Evolutionary conservation across 1,284 basidiomycete genomes (phyloP).

Genomic region (Schizopora paradoxa): DNA sequence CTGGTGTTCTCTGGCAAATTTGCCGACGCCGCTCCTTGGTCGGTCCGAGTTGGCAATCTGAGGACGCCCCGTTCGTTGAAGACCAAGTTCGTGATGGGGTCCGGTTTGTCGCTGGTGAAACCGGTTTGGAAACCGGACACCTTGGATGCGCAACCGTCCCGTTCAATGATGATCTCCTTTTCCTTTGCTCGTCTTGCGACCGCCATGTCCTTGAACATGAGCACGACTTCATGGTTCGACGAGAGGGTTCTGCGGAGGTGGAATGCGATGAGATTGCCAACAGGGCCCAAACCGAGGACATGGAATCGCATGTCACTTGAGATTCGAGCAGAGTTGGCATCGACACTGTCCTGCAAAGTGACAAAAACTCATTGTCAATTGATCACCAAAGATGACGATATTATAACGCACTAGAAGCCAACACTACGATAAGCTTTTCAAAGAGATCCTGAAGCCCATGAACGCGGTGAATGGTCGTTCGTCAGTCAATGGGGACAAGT

Average conservation of each 20-base stretch:
- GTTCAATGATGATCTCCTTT: constrained; percentile 41
- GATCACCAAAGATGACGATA: too few relatives aligned
- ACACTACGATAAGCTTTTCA: too few relatives aligned
- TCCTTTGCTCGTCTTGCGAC: constrained; percentile 31
- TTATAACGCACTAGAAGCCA: too few relatives aligned
- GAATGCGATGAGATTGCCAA: constrained; percentile 78
- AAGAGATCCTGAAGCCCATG: too few relatives aligned
- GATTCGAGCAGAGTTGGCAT: constrained; percentile 8
- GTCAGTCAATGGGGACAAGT: too few relatives aligned
- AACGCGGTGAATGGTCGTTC: too few relatives aligned
- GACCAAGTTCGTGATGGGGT: background rate
- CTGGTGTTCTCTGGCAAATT: constrained; percentile 11
- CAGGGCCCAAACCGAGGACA: constrained; percentile 71
- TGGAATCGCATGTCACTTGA: constrained; percentile 58
- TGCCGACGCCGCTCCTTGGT: constrained; percentile 8
- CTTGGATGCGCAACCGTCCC: constrained; percentile 37
- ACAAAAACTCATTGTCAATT: too few relatives aligned
- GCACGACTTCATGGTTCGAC: constrained; percentile 50
- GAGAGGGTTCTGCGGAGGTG: constrained; percentile 63
- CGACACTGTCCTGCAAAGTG: too few relatives aligned
- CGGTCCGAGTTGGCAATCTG: constrained; percentile 19
- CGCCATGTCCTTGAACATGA: constrained; percentile 52
- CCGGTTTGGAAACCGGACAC: constrained; percentile 43
- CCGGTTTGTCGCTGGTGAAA: constrained; percentile 25
- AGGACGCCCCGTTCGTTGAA: background rate